Conservation (phyloP, 1,139 yeast species). For the Suzukiozyma palmioleophila region DNA sequence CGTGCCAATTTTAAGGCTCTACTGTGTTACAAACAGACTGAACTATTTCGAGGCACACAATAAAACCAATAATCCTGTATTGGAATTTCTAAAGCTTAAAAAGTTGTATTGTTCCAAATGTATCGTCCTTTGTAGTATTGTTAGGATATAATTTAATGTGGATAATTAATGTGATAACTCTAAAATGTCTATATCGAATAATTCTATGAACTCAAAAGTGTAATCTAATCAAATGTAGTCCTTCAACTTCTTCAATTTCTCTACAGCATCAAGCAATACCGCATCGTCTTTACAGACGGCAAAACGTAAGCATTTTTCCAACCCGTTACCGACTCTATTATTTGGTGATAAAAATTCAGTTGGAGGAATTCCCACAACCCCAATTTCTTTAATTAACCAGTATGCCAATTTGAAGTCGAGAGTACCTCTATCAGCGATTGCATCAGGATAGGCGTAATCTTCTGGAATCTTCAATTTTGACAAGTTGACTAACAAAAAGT, state of each 20-base stretch:
- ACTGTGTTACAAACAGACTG: too few species aligned
- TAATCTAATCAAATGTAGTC: conserved; percentile 30
- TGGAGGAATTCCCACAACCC: conserved; percentile 95
- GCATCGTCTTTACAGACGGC: conserved; percentile 94
- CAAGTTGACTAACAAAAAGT: conserved; percentile 84
- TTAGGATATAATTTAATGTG: too few species aligned
- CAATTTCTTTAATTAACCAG: conserved; percentile 89
- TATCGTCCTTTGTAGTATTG: too few species aligned
- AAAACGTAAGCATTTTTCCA: conserved; percentile 83
- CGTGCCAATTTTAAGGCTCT: too few species aligned
- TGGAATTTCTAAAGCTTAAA: too few species aligned
- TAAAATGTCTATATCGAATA: too few species aligned
- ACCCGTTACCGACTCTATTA: conserved; percentile 64
- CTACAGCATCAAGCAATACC: conserved; percentile 75
- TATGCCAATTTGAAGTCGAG: conserved; percentile 84
- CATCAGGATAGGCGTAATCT: conserved; percentile 68
- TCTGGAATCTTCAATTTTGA: conserved; percentile 74
- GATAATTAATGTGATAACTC: too few species aligned
- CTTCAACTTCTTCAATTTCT: conserved; percentile 64
- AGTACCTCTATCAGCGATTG: conserved; percentile 58
- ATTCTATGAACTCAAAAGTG: too few species aligned
- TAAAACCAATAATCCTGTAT: too few species aligned
- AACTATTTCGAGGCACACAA: too few species aligned
- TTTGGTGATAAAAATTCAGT: conserved; percentile 72
- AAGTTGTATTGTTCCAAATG: too few species aligned